Percentiles rank a stretch among this genome's conserved stretches.
These are phyloP conservation scores for Penicillium lagena DNA, from an alignment of 495 filamentous ascomycete species.

Conservation along the genomic window DNA sequence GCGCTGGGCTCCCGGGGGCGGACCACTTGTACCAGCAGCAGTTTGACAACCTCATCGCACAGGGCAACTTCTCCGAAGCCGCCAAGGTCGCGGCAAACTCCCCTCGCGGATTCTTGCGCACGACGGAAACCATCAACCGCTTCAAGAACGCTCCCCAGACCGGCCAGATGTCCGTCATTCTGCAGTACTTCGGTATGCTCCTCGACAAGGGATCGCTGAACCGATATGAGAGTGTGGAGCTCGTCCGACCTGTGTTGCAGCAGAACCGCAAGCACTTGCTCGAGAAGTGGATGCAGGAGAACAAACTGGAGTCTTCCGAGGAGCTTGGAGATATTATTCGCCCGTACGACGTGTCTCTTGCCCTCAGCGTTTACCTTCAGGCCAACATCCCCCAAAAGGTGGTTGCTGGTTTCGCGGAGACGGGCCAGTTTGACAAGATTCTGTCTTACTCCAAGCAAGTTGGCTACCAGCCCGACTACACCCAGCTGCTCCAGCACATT, in stretches of 20 bases:
- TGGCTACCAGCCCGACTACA: slow-evolving; percentile 88
- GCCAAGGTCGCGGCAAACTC: slow-evolving; percentile 96
- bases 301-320: slow-evolving; percentile 92
- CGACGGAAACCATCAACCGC: slow-evolving; percentile 84
- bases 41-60: slow-evolving; percentile 75
- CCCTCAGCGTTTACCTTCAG: slow-evolving; percentile 77
- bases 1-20: slow-evolving; percentile 87
- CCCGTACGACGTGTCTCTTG: slow-evolving; percentile 78
- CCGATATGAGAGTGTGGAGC: slow-evolving; percentile 85
- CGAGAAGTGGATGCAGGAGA: slow-evolving; percentile 95
- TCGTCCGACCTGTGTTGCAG: slow-evolving; percentile 83
- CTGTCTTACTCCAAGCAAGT: slow-evolving; percentile 77
- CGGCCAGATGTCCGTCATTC: slow-evolving; percentile 78
- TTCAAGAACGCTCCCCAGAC: slow-evolving; percentile 79
- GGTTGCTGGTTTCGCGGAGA: slow-evolving; percentile 89
- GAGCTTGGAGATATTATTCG: slow-evolving; percentile 92
- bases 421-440: slow-evolving; percentile 94
- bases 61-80: slow-evolving; percentile 75
- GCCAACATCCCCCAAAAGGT: slow-evolving; percentile 88
- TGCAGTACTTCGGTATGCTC: slow-evolving; percentile 97
- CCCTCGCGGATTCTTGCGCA: slow-evolving; percentile 89
- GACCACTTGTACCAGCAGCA: slow-evolving; percentile 91
- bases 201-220: slow-evolving; percentile 93
- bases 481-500: slow-evolving; percentile 83
- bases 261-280: slow-evolving; percentile 93